Base-by-base conservation (phyloP, 2,329 filamentous ascomycete species). In the Zymoseptoria pseudotritici region DNA sequence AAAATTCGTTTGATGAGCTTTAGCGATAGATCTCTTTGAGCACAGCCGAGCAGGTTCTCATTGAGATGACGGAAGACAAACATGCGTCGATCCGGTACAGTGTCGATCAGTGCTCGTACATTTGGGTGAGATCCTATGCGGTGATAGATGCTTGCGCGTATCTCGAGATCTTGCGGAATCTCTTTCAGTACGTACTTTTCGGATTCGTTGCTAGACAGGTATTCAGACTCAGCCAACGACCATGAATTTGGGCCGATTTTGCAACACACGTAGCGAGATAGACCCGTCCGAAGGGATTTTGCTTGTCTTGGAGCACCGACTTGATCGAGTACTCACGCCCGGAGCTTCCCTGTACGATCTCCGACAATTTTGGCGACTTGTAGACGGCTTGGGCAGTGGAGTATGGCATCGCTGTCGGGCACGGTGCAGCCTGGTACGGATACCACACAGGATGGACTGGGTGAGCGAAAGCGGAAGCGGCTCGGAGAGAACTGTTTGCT, bases 1-100 rank as follows among this genome's bases (percentile, higher is more conserved):
- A 80, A 71, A 50, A 80, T 75, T 54, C 71, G 70, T 65, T 79
- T 80, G 56, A 71, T 74, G 21, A 72, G 63, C 22, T 66, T 49
- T 50, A 76, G 60, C 8, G 76, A 66, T 22, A 79, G 59, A 55
- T 76, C 70, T 65, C 75, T 75, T 64, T 76, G 75, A 56, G 69
- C 74, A 60, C 79, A 73, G 62, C 69, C 70, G 59, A 80, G 72
- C 19, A 79, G 70, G 69, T 79, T 69, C 55, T 76, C 75, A 4
- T 70, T 73, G 62, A 78, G 69, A 67, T 78, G 78, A 60, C 75
- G 73, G 58, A 77, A 80, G 61, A 78, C 74, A 62, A 79, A 79
- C 69, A 79, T 77, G 29, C 73, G 75, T 62, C 76, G 69, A 20
- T 77, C 74, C 6, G 77, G 76, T 61, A 79, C 70, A 49, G 74